Percentiles rank a stretch among this genome's conserved stretches.
Evolutionary conservation across 2,329 filamentous ascomycete genomes (phyloP).

Genomic region (Ceratocystis eucalypticola): DNA sequence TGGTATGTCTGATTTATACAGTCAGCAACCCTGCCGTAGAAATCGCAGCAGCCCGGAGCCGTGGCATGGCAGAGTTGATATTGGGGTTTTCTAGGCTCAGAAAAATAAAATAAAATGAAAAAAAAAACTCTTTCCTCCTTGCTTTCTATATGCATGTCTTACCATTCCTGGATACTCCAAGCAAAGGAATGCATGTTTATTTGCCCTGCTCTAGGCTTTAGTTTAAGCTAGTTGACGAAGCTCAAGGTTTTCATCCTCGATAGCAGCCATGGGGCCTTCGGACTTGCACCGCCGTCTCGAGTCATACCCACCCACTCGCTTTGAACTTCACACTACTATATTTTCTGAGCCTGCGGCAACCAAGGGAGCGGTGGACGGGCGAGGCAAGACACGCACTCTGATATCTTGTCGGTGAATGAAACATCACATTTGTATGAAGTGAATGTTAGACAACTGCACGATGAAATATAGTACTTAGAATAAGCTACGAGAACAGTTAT

Average conservation of each 20-base stretch:
- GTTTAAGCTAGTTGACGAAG: background rate
- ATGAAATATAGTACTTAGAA: background rate
- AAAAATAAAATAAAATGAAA: no score
- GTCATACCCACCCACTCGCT: slow-evolving; percentile 12
- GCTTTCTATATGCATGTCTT: background rate
- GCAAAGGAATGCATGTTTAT: background rate
- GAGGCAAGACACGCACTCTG: background rate
- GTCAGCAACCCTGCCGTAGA: background rate
- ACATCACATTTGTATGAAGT: background rate
- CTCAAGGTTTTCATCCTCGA: slow-evolving; percentile 1
- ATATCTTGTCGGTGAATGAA: background rate
- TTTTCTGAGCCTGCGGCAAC: background rate
- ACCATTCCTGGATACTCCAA: background rate
- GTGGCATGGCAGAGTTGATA: background rate
- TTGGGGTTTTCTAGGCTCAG: background rate
- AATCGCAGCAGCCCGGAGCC: background rate
- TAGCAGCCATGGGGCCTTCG: slow-evolving; percentile 7
- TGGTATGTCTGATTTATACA: background rate
- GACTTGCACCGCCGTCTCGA: slow-evolving; percentile 17
- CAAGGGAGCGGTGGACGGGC: background rate
- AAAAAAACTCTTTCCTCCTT: background rate
- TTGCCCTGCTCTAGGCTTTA: background rate
- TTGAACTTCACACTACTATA: background rate
- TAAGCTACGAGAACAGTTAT: background rate
- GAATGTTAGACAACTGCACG: background rate